Evolutionary conservation across 2,329 filamentous ascomycete genomes (phyloP).

Genomic region (Colletotrichum sp.): DNA sequence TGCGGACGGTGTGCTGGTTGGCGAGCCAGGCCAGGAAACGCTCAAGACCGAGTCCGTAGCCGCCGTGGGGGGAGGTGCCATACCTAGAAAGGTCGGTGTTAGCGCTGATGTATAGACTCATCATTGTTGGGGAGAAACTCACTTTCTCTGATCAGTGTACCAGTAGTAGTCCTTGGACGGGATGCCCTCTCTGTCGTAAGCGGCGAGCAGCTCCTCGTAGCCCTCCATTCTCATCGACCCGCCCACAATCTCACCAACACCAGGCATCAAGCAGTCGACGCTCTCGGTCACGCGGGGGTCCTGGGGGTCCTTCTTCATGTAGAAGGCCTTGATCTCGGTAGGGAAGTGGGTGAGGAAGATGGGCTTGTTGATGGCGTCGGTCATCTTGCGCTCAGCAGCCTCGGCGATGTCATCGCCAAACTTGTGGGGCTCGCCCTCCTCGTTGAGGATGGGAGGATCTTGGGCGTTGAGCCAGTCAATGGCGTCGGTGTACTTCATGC

Average conservation of each 20-base stretch:
- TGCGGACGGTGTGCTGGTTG: constrained; percentile 68
- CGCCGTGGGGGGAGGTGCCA: constrained; percentile 88
- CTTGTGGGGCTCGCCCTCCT: constrained; percentile 85
- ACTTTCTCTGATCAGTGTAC: constrained; percentile 98
- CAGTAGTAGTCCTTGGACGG: constrained; percentile 90
- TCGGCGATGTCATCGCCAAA: constrained; percentile 99
- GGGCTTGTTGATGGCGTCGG: constrained; percentile 91
- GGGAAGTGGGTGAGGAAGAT: constrained; percentile 99
- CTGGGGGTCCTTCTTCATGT: constrained; percentile 88
- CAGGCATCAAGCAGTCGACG: constrained; percentile 86
- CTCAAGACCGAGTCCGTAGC: constrained; percentile 92
- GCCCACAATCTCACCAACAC: constrained; percentile 95
- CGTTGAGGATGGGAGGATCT: constrained; percentile 81
- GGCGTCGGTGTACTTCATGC: constrained; percentile 94
- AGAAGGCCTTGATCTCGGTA: constrained; percentile 97
- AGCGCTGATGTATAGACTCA: background rate
- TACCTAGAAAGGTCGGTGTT: constrained; percentile 61
- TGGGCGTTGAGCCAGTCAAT: constrained; percentile 93
- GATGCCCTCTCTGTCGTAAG: constrained; percentile 87
- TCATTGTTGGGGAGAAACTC: constrained; percentile 43
- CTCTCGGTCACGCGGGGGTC: constrained; percentile 90
- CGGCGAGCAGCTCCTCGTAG: constrained; percentile 86
- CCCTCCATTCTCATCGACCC: constrained; percentile 96
- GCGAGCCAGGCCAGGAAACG: constrained; percentile 70
- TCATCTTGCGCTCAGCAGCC: constrained; percentile 96